Conservation (phyloP, 2,329 filamentous ascomycete genomes). For the Hypoxylon sp. region DNA sequence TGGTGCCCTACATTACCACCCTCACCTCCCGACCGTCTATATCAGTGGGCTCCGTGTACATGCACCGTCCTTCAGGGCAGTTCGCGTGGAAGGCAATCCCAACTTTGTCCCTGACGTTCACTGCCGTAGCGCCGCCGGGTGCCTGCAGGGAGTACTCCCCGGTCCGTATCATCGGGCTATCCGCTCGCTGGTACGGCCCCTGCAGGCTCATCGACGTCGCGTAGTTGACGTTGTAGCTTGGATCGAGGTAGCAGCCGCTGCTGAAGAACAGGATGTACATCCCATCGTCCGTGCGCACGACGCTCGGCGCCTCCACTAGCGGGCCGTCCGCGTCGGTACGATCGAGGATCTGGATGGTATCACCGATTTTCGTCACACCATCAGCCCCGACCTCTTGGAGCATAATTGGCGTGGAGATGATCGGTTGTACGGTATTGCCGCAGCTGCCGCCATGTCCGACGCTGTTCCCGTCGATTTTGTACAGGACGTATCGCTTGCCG, state of each 20-base stretch:
- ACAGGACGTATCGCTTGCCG: constrained; percentile 71
- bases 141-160: constrained; percentile 58
- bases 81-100: constrained; percentile 58
- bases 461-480: constrained; percentile 77
- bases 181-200: constrained; percentile 58
- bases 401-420: constrained; percentile 68
- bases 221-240: constrained; percentile 72
- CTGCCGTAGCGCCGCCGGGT: constrained; percentile 60
- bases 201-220: constrained; percentile 62
- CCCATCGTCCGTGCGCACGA: constrained; percentile 63
- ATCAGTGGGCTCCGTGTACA: constrained; percentile 55
- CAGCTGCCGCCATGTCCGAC: constrained; percentile 62
- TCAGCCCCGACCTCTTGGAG: constrained; percentile 67
- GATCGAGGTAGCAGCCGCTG: constrained; percentile 70
- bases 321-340: constrained; percentile 64
- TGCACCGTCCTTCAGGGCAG: constrained; percentile 56
- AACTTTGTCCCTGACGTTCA: constrained; percentile 47
- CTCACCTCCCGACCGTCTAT: constrained; percentile 46
- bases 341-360: constrained; percentile 64
- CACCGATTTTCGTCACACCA: constrained; percentile 68
- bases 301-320: constrained; percentile 73
- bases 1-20: constrained; percentile 34
- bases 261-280: constrained; percentile 75
- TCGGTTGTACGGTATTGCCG: constrained; percentile 60
- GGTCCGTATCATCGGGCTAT: constrained; percentile 55